A percentile compares a stretch with the other conserved stretches of the same genome.
Conservation (phyloP, 305 asterid genomes). For the Ajuga reptans region DNA sequence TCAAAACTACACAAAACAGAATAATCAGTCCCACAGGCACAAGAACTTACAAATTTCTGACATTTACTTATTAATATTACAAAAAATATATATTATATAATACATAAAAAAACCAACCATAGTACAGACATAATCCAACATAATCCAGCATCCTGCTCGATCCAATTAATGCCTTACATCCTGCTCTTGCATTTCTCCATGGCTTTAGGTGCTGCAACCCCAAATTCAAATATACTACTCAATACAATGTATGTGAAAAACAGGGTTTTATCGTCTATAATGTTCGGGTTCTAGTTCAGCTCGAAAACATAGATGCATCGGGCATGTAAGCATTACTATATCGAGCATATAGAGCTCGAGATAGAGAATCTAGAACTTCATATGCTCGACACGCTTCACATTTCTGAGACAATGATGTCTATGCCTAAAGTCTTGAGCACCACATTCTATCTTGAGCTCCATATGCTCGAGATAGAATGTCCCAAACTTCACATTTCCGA, state of each 20-base stretch:
- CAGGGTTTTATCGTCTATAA: no score
- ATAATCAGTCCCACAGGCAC: neutral
- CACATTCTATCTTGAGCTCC: no score
- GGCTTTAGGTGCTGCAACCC: constrained; percentile 59
- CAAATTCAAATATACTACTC: constrained; percentile 1
- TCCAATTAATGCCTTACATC: constrained; percentile 41
- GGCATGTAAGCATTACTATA: no score
- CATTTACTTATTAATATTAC: constrained; percentile 20
- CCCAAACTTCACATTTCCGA: no score
- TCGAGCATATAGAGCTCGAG: no score
- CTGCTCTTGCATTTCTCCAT: constrained; percentile 82
- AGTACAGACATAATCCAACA: constrained; percentile 41
- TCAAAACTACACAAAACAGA: constrained; percentile 14
- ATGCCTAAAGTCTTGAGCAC: no score
- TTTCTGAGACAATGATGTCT: no score
- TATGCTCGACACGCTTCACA: no score
- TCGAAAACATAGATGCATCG: no score
- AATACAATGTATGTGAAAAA: constrained; percentile 1
- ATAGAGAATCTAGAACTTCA: no score
- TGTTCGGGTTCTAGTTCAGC: no score
- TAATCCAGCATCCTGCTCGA: constrained; percentile 49
- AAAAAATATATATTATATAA: neutral
- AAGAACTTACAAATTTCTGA: constrained; percentile 10
- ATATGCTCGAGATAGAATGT: no score
- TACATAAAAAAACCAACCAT: constrained; percentile 13